Evolutionary conservation across 2,329 filamentous ascomycete species (phyloP), one percentile per base, ranked within the genome.

Genomic region (Nothopassalora personata): DNA sequence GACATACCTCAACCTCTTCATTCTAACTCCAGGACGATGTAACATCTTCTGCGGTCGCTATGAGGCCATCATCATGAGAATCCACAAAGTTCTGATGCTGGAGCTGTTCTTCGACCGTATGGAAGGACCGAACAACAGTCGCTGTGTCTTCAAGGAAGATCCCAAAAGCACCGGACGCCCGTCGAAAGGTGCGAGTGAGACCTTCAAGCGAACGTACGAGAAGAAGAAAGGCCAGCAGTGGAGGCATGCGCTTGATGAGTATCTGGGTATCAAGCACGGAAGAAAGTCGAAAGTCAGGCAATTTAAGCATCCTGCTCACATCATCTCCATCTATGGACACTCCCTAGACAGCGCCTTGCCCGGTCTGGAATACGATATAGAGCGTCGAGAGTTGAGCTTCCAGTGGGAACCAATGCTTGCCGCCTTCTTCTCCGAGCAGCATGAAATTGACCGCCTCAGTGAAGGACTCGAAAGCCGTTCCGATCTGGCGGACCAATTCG

Each of bases 321-420:
- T 59, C 45, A 52, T 55, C 31, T 55, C 51, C 52, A 52, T 59
- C 27, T 59, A 59, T 30, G 57, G 57, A 11, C 45, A 27, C 31
- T 49, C 53, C 28, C 48, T 28, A 4, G 52, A 59, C 28, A 59
- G 39, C 18, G 31, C 18, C n/a, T 47, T 59, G 13, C 57, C 57
- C 18, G 31, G 52, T 10, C 45, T 59, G 27, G 30, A 39, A 13
- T 59, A 31, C 33, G 45, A 59, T 27, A 19, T 47, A 10, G 52
- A 54, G 23, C 34, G 52, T n/a, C 53, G 46, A 4, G 57, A 55
- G 46, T 51, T 59, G 11, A 55, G 51, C 30, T 59, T 59, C 46
- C 30, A 55, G 34, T 59, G 57, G 57, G 57, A 59, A 31, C 50
- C 43, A 15, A 59, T 59, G 57, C 19, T 59, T 46, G 43, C 45